Evolutionary conservation across 805 yeast species (phyloP).

Genomic region (Candida ortonii): DNA sequence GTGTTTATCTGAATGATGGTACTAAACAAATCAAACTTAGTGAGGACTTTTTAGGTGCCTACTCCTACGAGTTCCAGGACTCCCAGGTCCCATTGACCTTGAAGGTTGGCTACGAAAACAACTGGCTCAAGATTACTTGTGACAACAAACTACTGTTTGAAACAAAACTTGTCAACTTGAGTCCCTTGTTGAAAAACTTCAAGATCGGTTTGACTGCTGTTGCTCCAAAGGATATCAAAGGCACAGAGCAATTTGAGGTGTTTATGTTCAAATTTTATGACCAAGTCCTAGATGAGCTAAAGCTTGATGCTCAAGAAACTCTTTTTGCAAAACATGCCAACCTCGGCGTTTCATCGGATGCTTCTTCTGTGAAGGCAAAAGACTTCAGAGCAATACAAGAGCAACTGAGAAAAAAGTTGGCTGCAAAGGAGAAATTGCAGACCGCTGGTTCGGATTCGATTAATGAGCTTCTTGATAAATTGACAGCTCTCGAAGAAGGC

Average conservation of each 20-base stretch:
- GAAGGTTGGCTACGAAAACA: constrained; percentile 55
- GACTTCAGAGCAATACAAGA: constrained; percentile 37
- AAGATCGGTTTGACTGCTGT: constrained; percentile 55
- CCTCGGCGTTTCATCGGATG: no score
- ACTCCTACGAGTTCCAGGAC: constrained; percentile 49
- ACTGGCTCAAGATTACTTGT: constrained; percentile 55
- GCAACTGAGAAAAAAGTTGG: not conserved
- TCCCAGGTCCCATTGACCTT: constrained; percentile 68
- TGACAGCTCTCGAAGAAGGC: constrained; percentile 9
- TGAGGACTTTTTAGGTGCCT: constrained; percentile 30
- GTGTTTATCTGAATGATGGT: constrained; percentile 63
- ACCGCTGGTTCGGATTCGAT: constrained; percentile 16
- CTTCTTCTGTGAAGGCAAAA: no score
- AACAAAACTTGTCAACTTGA: constrained; percentile 52
- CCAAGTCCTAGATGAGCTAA: constrained; percentile 35
- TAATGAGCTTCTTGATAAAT: constrained; percentile 6
- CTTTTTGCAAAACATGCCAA: constrained; percentile 27
- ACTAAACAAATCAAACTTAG: constrained; percentile 31
- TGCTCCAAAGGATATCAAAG: constrained; percentile 33
- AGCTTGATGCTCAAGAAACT: constrained; percentile 22
- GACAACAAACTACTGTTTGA: constrained; percentile 71
- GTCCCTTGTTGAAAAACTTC: constrained; percentile 34
- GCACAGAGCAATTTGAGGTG: constrained; percentile 62
- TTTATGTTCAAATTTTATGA: constrained; percentile 56
- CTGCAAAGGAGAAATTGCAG: constrained; percentile 10